phyloP scores from a whole-genome alignment of 2,329 filamentous ascomycete species.

The Torrubiellomyces zombiae region DNA sequence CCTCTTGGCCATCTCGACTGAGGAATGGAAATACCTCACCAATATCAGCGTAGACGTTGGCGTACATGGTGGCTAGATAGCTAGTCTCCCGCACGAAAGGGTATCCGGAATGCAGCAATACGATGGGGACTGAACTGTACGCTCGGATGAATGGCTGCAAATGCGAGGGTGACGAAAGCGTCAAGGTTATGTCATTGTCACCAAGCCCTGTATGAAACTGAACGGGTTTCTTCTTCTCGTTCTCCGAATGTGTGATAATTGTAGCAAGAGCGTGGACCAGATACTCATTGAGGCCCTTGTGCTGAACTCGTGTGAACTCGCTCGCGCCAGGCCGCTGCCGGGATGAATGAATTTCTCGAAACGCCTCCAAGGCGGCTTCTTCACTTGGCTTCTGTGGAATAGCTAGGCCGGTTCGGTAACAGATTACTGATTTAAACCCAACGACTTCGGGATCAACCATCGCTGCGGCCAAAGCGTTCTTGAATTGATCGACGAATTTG shows the following conservation, averaged over 20 bases:
- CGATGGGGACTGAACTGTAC: slow-evolving; percentile 54
- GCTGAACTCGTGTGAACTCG: slow-evolving; percentile 37
- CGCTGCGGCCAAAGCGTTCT: slow-evolving; percentile 32
- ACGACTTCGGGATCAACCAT: slow-evolving; percentile 51
- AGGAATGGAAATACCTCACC: slow-evolving; percentile 70
- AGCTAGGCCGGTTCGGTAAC: slow-evolving; percentile 60
- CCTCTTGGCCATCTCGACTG: slow-evolving; percentile 59
- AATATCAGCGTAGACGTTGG: slow-evolving; percentile 69
- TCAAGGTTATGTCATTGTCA: slow-evolving; percentile 59
- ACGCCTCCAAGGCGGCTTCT: slow-evolving; percentile 21
- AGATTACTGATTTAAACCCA: slow-evolving; percentile 71
- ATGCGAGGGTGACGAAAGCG: slow-evolving; percentile 55
- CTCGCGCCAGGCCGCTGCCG: slow-evolving; percentile 5
- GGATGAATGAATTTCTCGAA: slow-evolving; percentile 18
- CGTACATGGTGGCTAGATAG: slow-evolving; percentile 61
- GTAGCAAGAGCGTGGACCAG: slow-evolving; percentile 48
- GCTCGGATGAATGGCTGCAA: slow-evolving; percentile 56
- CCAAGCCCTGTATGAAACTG: slow-evolving; percentile 76
- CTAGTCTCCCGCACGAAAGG: slow-evolving; percentile 65
- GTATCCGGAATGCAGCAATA: slow-evolving; percentile 67
- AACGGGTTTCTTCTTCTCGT: slow-evolving; percentile 46
- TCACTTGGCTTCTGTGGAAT: slow-evolving; percentile 30
- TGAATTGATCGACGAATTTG: slow-evolving; percentile 18
- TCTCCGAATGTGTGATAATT: slow-evolving; percentile 30
- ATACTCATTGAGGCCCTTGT: slow-evolving; percentile 50